Conservation (phyloP, 2,329 filamentous ascomycete genomes). For the Talaromyces sp. region DNA sequence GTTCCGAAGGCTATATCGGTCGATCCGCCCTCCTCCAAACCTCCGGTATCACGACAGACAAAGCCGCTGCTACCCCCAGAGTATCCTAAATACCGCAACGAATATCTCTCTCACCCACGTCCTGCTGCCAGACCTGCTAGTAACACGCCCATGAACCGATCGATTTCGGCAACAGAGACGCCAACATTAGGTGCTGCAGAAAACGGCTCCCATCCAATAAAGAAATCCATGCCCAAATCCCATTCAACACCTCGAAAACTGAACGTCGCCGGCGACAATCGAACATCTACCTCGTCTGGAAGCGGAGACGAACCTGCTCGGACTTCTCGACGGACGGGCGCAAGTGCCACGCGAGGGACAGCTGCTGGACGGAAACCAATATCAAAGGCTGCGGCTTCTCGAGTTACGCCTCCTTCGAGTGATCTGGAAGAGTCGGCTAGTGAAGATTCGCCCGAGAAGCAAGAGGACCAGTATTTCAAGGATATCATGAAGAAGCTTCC, state of each 20-base stretch:
- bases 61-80: slow-evolving; percentile 30
- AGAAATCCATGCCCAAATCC: slow-evolving; percentile 6
- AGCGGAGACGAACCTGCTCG: slow-evolving; percentile 28
- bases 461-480: slow-evolving; percentile 54
- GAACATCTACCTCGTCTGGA: slow-evolving; percentile 20
- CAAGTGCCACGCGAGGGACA: background rate
- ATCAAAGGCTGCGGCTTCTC: slow-evolving; percentile 15
- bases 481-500: slow-evolving; percentile 71
- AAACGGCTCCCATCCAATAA: background rate
- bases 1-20: background rate
- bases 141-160: slow-evolving; percentile 8
- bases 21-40: background rate
- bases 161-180: slow-evolving; percentile 9
- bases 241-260: slow-evolving; percentile 7
- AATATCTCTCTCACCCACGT: slow-evolving; percentile 4
- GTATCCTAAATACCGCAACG: slow-evolving; percentile 8
- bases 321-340: slow-evolving; percentile 13
- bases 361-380: slow-evolving; percentile 20
- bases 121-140: background rate
- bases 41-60: slow-evolving; percentile 21
- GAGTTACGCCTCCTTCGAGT: slow-evolving; percentile 41
- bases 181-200: background rate
- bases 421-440: slow-evolving; percentile 33
- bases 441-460: slow-evolving; percentile 43
- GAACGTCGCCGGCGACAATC: background rate